Evolutionary conservation across 306 rosid species (phyloP), one percentile per base, ranked within the genome.

Genomic region (Trichosanthes cucumerina): DNA sequence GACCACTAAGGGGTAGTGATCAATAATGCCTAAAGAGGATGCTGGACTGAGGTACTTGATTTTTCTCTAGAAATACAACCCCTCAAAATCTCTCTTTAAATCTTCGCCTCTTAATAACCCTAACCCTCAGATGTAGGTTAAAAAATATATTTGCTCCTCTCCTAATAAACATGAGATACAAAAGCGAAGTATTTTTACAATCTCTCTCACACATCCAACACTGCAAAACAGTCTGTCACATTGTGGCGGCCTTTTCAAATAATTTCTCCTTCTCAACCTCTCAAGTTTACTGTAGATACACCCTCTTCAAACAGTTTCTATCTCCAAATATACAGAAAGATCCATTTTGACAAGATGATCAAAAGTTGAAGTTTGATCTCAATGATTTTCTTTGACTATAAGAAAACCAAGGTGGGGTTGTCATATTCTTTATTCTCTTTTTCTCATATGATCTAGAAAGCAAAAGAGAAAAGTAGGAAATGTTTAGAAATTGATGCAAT

Each of bases 21-120:
- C 76, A 70, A 70, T 70, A 70, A 70, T 70, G 57, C 76, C 76
- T 6, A 70, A 44, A 70, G 76, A 44, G 76, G 75, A 69, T 34
- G 6, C 34, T 69, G 75, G 53, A 43, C 54, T 70, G 23, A 23
- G 76, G 57, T 70, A 70, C 76, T 70, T 44, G 36, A 70, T 70
- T 69, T 69, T 70, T 70, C 56, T 70, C 76, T 44, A 43, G 39
- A 70, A 70, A 23, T 41, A 43, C 52, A 69, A 41, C 76, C 52
- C 76, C 11, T 14, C 68, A 60, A 60, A 6, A 26, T 60, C 68
- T 60, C 68, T 60, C 68, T 59, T 7, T 4, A 39, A 0, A 0
- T 39, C 7, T 1, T 7, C 43, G 6, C 43, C 43, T 39, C 43
- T 39, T 39, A 6, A 39, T 39, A 39, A 39, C 43, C 6, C 6